Evolutionary conservation across 2,329 filamentous ascomycete genomes (phyloP).

Genomic region (Daldinia sp.): DNA sequence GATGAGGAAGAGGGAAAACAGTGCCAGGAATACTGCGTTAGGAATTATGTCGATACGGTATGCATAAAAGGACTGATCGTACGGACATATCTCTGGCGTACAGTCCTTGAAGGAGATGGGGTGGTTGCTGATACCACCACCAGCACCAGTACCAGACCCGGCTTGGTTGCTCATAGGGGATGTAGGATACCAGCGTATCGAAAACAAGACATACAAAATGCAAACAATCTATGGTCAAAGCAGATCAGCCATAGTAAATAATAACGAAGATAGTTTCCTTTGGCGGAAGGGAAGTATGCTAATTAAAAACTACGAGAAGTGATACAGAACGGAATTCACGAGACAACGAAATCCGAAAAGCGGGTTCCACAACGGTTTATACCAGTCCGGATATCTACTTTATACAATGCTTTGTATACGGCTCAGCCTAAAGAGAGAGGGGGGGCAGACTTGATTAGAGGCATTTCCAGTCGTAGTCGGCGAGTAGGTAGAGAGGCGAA

Average conservation of each 20-base stretch:
- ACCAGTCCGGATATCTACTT: neutral
- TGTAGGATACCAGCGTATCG: neutral
- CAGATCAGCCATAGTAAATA: neutral
- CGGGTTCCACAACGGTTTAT: neutral
- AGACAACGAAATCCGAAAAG: neutral
- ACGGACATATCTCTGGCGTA: slow-evolving; percentile 33
- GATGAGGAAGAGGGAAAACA: slow-evolving; percentile 59
- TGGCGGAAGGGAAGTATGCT: neutral
- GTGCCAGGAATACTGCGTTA: slow-evolving; percentile 59
- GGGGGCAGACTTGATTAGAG: neutral
- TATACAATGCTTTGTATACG: neutral
- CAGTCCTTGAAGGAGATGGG: slow-evolving; percentile 31
- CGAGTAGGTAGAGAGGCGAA: neutral
- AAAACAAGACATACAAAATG: neutral
- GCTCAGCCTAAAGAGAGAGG: neutral
- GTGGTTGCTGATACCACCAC: neutral
- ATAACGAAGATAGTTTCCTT: neutral
- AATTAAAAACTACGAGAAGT: neutral
- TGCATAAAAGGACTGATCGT: slow-evolving; percentile 52
- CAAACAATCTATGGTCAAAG: neutral
- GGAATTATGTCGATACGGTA: slow-evolving; percentile 63
- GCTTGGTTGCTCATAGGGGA: slow-evolving; percentile 23
- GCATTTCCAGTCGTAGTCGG: neutral
- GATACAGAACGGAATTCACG: neutral
- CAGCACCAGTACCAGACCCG: neutral